These are phyloP conservation scores for Blastocystis hominis DNA, from an alignment of 352 stramenopile genomes.

Conservation along the genomic window DNA sequence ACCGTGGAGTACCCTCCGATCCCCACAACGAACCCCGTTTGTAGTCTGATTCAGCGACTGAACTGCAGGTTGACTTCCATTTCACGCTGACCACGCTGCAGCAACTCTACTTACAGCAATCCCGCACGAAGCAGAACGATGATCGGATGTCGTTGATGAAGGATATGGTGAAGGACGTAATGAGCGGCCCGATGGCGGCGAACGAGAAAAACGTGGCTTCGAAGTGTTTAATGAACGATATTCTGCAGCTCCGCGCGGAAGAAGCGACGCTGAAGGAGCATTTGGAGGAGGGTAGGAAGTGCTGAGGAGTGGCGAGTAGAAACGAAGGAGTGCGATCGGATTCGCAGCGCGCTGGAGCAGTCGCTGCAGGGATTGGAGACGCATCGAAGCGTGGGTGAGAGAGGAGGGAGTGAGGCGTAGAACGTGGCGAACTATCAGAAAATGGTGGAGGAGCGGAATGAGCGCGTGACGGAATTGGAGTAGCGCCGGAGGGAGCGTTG, in stretches of 20 bases:
- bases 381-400: not conserved
- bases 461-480: not conserved
- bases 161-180: conserved; percentile 32
- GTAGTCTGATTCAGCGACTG: not conserved
- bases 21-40: not conserved
- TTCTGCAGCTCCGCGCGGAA: conserved; percentile 1
- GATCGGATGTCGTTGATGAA: conserved; percentile 52
- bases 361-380: not conserved
- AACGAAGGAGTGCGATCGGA: not conserved
- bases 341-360: not conserved
- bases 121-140: conserved; percentile 31
- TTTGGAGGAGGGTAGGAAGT: not conserved
- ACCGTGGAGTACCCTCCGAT: not conserved
- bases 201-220: conserved; percentile 31
- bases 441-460: not conserved
- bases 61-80: conserved; percentile 20
- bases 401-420: not conserved
- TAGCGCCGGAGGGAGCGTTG: not conserved
- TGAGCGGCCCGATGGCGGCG: conserved; percentile 1
- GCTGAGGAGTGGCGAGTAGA: not conserved
- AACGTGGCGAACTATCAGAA: conserved; percentile 13
- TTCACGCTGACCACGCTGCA: conserved; percentile 49
- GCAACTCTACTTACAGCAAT: conserved; percentile 49
- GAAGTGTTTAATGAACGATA: conserved; percentile 10
- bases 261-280: not conserved